These are phyloP conservation scores for Chaetomium olivaceum DNA, from an alignment of 2,329 filamentous ascomycete genomes.

Conservation along the genomic window DNA sequence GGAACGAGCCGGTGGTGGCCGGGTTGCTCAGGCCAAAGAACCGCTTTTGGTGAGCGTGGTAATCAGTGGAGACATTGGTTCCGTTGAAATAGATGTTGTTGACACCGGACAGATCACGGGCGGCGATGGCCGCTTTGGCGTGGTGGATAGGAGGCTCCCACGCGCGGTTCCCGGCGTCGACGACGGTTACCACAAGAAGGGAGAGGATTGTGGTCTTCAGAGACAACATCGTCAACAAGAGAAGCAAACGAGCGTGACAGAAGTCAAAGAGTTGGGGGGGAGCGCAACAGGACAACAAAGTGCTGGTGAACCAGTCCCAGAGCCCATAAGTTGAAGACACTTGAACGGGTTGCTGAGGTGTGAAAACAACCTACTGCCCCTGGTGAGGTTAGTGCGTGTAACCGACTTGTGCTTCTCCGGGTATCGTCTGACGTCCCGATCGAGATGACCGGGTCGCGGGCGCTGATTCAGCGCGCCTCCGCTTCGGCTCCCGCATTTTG, in stretches of 20 bases:
- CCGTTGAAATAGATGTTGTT: slow-evolving; percentile 11
- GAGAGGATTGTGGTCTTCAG: neutral
- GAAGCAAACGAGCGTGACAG: neutral
- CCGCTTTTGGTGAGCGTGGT: slow-evolving; percentile 9
- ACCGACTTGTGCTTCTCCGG: too few relatives aligned
- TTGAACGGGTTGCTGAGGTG: neutral
- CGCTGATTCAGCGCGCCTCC: slow-evolving; percentile 1
- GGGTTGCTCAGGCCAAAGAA: slow-evolving; percentile 3
- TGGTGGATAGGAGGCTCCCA: slow-evolving; percentile 8
- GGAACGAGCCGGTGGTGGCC: neutral
- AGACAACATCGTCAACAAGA: neutral
- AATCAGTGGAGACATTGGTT: slow-evolving; percentile 1
- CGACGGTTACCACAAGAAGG: neutral
- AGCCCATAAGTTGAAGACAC: neutral
- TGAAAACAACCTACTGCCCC: neutral
- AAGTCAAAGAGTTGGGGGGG: neutral
- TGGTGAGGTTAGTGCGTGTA: neutral
- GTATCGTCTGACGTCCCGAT: neutral
- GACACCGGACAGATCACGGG: slow-evolving; percentile 6
- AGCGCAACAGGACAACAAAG: neutral
- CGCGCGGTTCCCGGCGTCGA: slow-evolving; percentile 3
- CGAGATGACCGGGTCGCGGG: neutral
- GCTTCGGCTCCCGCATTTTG: neutral
- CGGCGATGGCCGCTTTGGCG: slow-evolving; percentile 7
- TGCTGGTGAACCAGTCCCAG: neutral